These are phyloP conservation scores for Sesbania bispinosa DNA, from an alignment of 306 rosid species.

Conservation along the genomic window DNA sequence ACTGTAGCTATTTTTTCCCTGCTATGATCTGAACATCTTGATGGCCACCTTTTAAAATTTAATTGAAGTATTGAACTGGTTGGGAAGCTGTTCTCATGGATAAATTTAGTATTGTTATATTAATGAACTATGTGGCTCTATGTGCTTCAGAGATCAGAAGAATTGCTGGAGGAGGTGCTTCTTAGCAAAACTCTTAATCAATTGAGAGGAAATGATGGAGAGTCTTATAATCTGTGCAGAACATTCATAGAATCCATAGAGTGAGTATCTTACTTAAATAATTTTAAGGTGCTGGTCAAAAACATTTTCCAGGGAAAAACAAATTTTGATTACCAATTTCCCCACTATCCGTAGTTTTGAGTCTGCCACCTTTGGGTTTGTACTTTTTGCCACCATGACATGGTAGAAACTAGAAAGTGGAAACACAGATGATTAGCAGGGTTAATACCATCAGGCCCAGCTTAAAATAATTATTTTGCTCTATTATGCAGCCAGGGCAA, in stretches of 20 bases:
- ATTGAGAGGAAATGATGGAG: constrained; percentile 46
- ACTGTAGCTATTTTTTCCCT: constrained; percentile 3
- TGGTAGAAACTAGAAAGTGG: constrained; percentile 8
- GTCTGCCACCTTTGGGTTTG: neutral
- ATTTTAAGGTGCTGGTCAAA: constrained; percentile 14
- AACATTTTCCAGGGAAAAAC: neutral
- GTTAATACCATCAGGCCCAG: neutral
- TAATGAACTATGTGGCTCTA: constrained; percentile 14
- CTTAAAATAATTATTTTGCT: neutral
- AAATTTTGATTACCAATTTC: neutral
- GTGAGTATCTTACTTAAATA: constrained; percentile 41
- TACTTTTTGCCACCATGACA: neutral
- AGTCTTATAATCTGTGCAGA: constrained; percentile 52
- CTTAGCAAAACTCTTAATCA: constrained; percentile 82
- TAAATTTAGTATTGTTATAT: constrained; percentile 9
- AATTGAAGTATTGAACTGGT: neutral
- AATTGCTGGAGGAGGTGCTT: constrained; percentile 86
- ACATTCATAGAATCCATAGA: constrained; percentile 73
- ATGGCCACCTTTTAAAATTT: neutral
- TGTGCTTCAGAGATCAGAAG: constrained; percentile 69
- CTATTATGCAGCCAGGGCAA: neutral
- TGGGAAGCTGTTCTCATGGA: neutral
- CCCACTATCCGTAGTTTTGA: neutral
- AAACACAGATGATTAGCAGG: neutral
- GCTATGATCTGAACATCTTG: neutral